phyloP scores from a whole-genome alignment of 208 protist genomes.

The Phytomonas sp. region DNA sequence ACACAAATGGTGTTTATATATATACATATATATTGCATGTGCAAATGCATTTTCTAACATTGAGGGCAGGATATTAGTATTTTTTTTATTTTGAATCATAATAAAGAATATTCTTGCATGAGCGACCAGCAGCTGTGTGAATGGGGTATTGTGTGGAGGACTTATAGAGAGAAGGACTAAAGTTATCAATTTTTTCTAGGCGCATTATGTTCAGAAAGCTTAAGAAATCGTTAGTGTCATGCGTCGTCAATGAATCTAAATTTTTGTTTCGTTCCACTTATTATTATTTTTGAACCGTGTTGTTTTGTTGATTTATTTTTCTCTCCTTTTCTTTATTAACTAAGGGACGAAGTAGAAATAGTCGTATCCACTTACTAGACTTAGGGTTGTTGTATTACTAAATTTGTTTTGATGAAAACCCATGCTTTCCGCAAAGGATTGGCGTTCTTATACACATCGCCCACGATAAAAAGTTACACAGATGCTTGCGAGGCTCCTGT shows the following conservation, averaged over 20 bases:
- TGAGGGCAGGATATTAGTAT: neutral
- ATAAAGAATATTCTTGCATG: neutral
- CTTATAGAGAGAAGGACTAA: neutral
- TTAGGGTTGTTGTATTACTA: neutral
- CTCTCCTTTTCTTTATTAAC: neutral
- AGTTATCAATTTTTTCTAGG: neutral
- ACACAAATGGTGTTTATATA: neutral
- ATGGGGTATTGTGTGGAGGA: neutral
- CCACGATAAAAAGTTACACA: slow-evolving; percentile 62
- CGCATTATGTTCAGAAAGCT: neutral
- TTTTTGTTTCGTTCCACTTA: neutral
- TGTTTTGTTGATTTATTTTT: neutral
- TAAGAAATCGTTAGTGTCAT: neutral
- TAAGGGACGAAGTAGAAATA: neutral
- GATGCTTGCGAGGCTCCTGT: slow-evolving; percentile 83
- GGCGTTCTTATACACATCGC: slow-evolving; percentile 45
- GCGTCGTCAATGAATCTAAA: neutral
- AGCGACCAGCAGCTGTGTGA: neutral
- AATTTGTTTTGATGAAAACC: slow-evolving; percentile 20
- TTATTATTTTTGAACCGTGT: neutral
- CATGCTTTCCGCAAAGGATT: slow-evolving; percentile 21
- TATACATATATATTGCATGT: neutral
- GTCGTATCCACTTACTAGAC: neutral
- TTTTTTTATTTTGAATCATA: neutral
- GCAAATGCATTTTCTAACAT: neutral